These are phyloP conservation scores for Moniliophthora roreri DNA, from an alignment of 1,284 basidiomycete species.

Conservation along the genomic window DNA sequence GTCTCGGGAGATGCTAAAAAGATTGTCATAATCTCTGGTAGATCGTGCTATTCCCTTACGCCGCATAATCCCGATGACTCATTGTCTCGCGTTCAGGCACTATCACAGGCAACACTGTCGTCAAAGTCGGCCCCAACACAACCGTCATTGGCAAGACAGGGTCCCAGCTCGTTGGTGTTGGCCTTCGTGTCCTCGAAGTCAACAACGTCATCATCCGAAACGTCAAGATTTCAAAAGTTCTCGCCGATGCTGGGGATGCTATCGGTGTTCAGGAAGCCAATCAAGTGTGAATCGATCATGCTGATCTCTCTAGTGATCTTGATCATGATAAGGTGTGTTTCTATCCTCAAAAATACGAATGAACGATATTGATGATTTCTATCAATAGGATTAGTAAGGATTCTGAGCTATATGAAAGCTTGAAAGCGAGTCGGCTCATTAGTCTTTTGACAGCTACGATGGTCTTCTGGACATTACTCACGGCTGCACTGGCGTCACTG, in stretches of 20 bases:
- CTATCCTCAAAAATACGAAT: neutral
- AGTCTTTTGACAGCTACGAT: too few species aligned
- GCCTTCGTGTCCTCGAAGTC: constrained; percentile 40
- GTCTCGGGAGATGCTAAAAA: constrained; percentile 41
- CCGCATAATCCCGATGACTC: neutral
- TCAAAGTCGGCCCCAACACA: constrained; percentile 44
- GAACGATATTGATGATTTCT: too few species aligned
- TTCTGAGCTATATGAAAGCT: too few species aligned
- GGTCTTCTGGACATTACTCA: constrained; percentile 41
- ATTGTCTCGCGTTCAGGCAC: constrained; percentile 27
- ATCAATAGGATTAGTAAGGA: too few species aligned
- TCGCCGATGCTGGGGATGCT: constrained; percentile 42
- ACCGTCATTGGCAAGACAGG: constrained; percentile 35
- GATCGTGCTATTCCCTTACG: neutral
- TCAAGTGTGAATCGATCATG: constrained; percentile 49
- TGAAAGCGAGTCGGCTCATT: too few species aligned
- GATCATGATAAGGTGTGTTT: constrained; percentile 39
- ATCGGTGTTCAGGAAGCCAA: constrained; percentile 41
- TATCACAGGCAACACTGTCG: constrained; percentile 41
- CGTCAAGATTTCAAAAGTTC: constrained; percentile 48
- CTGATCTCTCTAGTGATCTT: constrained; percentile 43
- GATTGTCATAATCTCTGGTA: constrained; percentile 44
- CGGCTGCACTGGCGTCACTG: constrained; percentile 39
- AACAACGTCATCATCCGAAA: constrained; percentile 50
- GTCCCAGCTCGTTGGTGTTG: constrained; percentile 36